These are phyloP conservation scores for Linum trigynum DNA, from an alignment of 345 rosid species.

Conservation along the genomic window DNA sequence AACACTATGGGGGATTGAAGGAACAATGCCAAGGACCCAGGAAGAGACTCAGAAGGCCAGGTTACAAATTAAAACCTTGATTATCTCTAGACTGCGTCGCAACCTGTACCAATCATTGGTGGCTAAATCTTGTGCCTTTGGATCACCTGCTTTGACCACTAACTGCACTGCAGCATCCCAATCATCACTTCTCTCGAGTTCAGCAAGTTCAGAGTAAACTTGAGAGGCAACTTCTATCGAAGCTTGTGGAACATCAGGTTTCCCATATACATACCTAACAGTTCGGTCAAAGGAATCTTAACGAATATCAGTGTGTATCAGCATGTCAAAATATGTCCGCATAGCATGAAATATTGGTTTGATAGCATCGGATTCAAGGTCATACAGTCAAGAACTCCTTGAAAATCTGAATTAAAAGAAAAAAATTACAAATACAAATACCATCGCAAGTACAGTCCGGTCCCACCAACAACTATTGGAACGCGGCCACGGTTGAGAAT, in stretches of 20 bases:
- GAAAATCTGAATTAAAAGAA: background rate
- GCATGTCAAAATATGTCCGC: background rate
- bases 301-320: background rate
- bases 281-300: conserved; percentile 6
- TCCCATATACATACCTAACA: conserved; percentile 76
- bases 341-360: background rate
- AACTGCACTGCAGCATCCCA: conserved; percentile 87
- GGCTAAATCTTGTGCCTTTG: conserved; percentile 46
- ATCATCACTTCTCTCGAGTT: conserved; percentile 40
- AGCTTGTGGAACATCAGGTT: conserved; percentile 85
- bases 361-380: too few species aligned
- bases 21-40: background rate
- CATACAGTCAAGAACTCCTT: background rate
- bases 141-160: conserved; percentile 69
- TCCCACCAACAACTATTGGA: conserved; percentile 86
- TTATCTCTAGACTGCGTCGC: conserved; percentile 87
- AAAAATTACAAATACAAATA: conserved; percentile 21
- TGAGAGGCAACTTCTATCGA: conserved; percentile 55
- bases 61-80: conserved; percentile 45
- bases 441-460: conserved; percentile 92
- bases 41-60: background rate
- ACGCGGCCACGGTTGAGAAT: conserved; percentile 48
- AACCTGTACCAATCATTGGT: conserved; percentile 88
- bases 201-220: conserved; percentile 50
- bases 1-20: background rate